A percentile compares a stretch with the other conserved stretches of the same genome.
Conservation (phyloP, 805 yeast genomes). For the Saturnispora sekii region DNA sequence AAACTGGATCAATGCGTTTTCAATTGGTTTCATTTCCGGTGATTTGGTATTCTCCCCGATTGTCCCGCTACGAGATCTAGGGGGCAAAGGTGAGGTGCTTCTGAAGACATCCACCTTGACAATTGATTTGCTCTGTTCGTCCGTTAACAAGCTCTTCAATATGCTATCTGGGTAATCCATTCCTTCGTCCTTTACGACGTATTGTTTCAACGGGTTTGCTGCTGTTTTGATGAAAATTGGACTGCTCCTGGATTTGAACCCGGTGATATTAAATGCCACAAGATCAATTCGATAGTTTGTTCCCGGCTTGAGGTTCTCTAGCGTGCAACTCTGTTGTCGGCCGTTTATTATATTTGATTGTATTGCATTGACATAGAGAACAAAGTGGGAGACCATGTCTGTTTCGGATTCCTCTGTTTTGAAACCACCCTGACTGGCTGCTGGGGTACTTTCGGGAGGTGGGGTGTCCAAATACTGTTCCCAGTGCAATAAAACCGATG, state of each 20-base stretch:
- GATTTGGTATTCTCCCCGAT: conserved; percentile 16
- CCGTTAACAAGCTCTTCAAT: conserved; percentile 27
- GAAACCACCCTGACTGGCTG: not conserved
- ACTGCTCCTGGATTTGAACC: conserved; percentile 32
- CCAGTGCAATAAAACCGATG: conserved; percentile 47
- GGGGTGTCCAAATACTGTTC: conserved; percentile 21
- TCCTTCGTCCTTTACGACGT: conserved; percentile 15
- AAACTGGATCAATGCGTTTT: conserved; percentile 9
- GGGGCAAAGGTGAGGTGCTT: conserved; percentile 16
- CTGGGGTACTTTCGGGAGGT: not conserved
- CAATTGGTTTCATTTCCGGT: conserved; percentile 5
- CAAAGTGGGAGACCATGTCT: conserved; percentile 26
- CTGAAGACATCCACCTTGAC: conserved; percentile 24
- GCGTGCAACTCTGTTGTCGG: conserved; percentile 27
- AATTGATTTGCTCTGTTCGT: conserved; percentile 23
- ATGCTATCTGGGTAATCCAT: conserved; percentile 32
- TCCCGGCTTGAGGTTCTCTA: conserved; percentile 27
- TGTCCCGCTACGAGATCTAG: conserved; percentile 29
- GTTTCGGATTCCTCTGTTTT: conserved; percentile 9
- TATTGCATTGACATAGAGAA: conserved; percentile 32
- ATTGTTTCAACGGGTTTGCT: conserved; percentile 7
- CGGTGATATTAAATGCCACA: conserved; percentile 32
- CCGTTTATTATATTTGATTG: conserved; percentile 29
- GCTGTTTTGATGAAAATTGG: conserved; percentile 32
- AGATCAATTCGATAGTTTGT: conserved; percentile 34